phyloP scores from a whole-genome alignment of 176 grass and related monocot genomes.

The Olyra latifolia region DNA sequence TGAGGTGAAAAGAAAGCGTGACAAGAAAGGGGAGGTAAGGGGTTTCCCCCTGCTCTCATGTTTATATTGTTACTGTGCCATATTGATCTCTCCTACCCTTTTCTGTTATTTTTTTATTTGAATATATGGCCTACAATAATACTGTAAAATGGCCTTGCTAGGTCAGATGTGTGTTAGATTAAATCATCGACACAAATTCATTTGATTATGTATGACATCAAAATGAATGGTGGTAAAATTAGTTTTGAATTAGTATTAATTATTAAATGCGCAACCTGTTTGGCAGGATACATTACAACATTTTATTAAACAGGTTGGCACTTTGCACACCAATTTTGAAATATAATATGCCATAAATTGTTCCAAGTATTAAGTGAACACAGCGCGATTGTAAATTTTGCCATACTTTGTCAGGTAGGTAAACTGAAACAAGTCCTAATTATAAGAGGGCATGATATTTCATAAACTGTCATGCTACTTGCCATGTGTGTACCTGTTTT shows the following conservation, averaged over 20 bases:
- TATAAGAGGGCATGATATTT: background rate
- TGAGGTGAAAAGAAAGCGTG: slow-evolving; percentile 76
- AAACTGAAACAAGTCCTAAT: background rate
- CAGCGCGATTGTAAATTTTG: background rate
- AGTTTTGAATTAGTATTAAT: background rate
- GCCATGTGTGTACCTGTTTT: background rate
- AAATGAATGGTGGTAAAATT: background rate
- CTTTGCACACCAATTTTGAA: background rate
- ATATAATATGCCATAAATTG: background rate
- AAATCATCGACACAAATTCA: background rate
- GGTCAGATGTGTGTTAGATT: background rate
- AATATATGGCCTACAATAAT: background rate
- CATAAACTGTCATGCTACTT: background rate
- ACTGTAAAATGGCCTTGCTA: background rate
- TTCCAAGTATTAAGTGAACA: background rate
- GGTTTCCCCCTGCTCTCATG: background rate
- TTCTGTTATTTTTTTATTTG: background rate
- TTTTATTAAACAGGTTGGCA: background rate
- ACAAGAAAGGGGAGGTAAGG: slow-evolving; percentile 86
- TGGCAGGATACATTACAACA: background rate
- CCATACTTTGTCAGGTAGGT: background rate
- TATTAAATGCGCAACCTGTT: slow-evolving; percentile 5
- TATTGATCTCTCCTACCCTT: background rate
- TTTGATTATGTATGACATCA: slow-evolving; percentile 11
- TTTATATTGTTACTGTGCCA: background rate